Evolutionary conservation across 169 alveolate genomes (phyloP).

Genomic region (Cryptosporidium canis): DNA sequence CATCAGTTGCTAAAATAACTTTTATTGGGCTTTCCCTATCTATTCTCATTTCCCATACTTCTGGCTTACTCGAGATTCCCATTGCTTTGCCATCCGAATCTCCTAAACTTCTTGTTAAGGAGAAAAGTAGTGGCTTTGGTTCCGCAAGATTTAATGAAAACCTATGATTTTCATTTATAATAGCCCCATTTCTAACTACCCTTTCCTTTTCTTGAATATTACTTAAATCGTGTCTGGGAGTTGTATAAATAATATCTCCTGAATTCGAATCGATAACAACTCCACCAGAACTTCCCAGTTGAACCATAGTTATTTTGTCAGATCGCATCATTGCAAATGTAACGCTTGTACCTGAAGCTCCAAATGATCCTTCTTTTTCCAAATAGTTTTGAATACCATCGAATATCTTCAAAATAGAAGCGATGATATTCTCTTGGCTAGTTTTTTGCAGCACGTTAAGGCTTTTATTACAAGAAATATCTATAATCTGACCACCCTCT

Average conservation of each 20-base stretch:
- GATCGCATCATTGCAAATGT: constrained; percentile 12
- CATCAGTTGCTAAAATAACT: constrained; percentile 48
- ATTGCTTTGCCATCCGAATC: constrained; percentile 23
- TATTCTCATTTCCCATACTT: constrained; percentile 56
- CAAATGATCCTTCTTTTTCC: constrained; percentile 53
- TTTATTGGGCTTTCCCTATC: neutral
- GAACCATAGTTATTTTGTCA: constrained; percentile 49
- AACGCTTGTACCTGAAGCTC: constrained; percentile 64
- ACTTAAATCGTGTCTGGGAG: constrained; percentile 15
- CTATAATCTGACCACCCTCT: neutral
- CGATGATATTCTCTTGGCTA: neutral
- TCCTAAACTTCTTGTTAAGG: constrained; percentile 62
- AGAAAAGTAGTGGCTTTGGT: neutral
- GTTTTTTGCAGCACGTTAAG: neutral
- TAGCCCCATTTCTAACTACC: constrained; percentile 15
- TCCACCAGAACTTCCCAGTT: constrained; percentile 63
- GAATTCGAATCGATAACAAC: neutral
- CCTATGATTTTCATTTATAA: constrained; percentile 8
- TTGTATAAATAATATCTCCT: constrained; percentile 11
- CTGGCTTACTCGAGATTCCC: constrained; percentile 48
- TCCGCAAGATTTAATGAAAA: neutral
- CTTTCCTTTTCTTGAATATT: constrained; percentile 21
- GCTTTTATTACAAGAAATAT: neutral
- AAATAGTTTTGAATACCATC: constrained; percentile 1
- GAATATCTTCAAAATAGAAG: neutral